Base-by-base conservation (phyloP, 768 basidiomycete genomes). In the Steccherinum ochraceum region DNA sequence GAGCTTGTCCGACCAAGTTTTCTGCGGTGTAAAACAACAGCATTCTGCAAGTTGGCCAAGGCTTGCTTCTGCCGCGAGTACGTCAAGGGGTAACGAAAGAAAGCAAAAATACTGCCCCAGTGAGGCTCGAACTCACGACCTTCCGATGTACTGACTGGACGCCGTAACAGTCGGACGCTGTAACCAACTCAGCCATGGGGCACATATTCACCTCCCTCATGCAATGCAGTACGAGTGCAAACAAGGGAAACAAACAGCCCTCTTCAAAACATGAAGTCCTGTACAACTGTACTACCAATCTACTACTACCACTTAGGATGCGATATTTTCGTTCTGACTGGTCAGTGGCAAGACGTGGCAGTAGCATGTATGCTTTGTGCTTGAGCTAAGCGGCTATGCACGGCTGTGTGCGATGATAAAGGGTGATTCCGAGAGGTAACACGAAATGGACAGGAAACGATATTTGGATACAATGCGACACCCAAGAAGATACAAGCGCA, bases 81-180 rank as follows among this genome's bases (percentile, higher is more conserved):
- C n/a, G n/a, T n/a, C n/a, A n/a, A n/a, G n/a, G n/a, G n/a, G n/a
- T n/a, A n/a, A n/a, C n/a, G n/a, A n/a, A n/a, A n/a, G n/a, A n/a
- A n/a, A 35, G 30, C 30, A 35, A 35, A 35, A 35, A 35, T 16
- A 7, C 58, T 63, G 59, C 61, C 59, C 59, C 78, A 73, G 74
- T 73, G 74, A 81, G 80, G 76, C 73, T 81, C 73, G 79, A 80
- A 81, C 81, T 79, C 75, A 75, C 74, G 79, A 80, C 77, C 78
- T 80, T 79, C 76, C 78, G 77, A 79, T 79, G 62, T 21, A n/a
- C n/a, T n/a, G n/a, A n/a, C n/a, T n/a, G n/a, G n/a, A n/a, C n/a
- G n/a, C n/a, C n/a, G n/a, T 71, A 72, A 72, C 71, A 72, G 71
- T 72, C 71, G 71, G 71, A 72, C 71, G 71, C 71, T 72, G 69